These are phyloP conservation scores for Auricularia auricula-judae DNA, from an alignment of 768 basidiomycete species.

Conservation along the genomic window DNA sequence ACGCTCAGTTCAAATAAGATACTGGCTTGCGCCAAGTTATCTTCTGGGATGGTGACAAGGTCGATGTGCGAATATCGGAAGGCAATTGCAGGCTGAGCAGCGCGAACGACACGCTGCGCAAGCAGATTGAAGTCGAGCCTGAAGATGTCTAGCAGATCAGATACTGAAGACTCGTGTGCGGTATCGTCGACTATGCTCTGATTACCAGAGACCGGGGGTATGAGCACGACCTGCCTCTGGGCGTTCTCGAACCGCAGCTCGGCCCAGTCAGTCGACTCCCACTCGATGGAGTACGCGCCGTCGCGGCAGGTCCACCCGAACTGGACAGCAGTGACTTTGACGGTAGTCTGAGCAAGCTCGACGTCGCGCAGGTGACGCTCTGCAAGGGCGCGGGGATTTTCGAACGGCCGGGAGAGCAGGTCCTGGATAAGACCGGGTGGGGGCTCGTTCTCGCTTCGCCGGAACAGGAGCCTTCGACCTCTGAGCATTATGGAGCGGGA, in stretches of 20 bases:
- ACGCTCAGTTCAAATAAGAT: background rate
- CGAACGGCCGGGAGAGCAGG: background rate
- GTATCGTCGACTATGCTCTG: too few species aligned
- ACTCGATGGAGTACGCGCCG: constrained; percentile 45
- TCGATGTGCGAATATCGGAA: background rate
- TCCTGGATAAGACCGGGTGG: background rate
- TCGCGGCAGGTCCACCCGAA: constrained; percentile 59
- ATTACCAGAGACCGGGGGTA: background rate
- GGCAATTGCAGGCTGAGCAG: background rate
- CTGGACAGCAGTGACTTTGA: constrained; percentile 32
- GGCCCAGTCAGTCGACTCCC: constrained; percentile 17
- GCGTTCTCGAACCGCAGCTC: background rate
- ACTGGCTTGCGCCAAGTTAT: background rate
- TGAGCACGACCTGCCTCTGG: background rate
- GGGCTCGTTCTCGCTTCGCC: background rate
- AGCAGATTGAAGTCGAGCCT: too few species aligned
- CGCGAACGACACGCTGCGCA: background rate
- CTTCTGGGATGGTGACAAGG: background rate
- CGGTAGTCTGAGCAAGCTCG: background rate
- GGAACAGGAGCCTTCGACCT: background rate
- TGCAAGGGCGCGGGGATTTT: background rate
- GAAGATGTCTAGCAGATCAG: too few species aligned
- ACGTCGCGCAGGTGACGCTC: background rate
- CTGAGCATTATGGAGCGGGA: background rate
- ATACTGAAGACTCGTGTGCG: too few species aligned